Base-by-base conservation (phyloP, 805 yeast genomes). In the Debaryomyces prosopidis region DNA sequence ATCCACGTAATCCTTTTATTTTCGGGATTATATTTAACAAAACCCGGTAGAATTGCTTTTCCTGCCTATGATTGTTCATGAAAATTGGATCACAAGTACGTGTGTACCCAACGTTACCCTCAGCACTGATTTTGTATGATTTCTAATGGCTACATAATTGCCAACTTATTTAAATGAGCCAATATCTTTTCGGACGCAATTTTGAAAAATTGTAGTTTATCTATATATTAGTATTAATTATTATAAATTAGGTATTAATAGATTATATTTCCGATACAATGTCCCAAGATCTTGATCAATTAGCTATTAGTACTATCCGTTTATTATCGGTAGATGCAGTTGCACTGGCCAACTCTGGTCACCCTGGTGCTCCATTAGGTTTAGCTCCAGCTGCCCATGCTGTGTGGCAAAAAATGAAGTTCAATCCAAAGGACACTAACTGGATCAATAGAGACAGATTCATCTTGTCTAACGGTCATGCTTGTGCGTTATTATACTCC, bases 301-400 rank as follows among this genome's bases (percentile, higher is more conserved):
- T 77, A 66, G 88, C 96, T 47, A 76, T 92, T 71, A 77, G 80
- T 77, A 89, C 98, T 58, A 87, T 92, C 75, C 89, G 97, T 76
- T 73, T 85, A 49, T 80, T 92, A 59, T 83, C 98, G 30, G 88
- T 87, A 44, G 99, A 92, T 68, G 83, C 87, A 54, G 95, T 89
- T 51, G 77, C 85, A 48, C 79, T 82, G 71, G 92, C 97, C 60
- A 87, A 92, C 73, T 86, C 96, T 49, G 99, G 99, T 56, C 99
- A 92, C 76, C 99, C 99, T 45, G 99, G 99, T 76, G 98, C 99
- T 43, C 98, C 98, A 61, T 83, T 92, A 81, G 98, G 98, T 53
- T 76, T 92, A 72, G 97, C 99, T 14, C 96, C 97, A 38, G 85
- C 91, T 49, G 96, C 97, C 51, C 97, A 92, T 71, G 85, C 83